Conservation (phyloP, 495 filamentous ascomycete genomes). For the Aspergillus cristatus region DNA sequence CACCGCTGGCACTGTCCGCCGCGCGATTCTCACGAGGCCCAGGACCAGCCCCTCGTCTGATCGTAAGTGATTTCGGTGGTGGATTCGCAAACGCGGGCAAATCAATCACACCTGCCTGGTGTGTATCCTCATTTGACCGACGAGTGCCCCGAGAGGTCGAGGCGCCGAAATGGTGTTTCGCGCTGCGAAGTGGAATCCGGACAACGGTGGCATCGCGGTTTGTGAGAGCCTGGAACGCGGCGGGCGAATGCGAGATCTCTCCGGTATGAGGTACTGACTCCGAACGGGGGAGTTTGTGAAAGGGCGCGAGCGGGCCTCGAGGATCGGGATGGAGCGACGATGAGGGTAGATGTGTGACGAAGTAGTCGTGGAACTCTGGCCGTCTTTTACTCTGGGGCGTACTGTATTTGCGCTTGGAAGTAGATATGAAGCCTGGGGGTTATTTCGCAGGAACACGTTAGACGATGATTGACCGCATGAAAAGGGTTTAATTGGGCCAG, state of each 20-base stretch:
- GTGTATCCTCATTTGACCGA: constrained; percentile 84
- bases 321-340: constrained; percentile 90
- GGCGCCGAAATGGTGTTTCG: constrained; percentile 92
- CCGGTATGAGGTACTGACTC: constrained; percentile 72
- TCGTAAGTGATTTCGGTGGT: constrained; percentile 59
- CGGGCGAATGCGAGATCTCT: constrained; percentile 43
- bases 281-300: constrained; percentile 74
- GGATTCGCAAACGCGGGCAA: constrained; percentile 87
- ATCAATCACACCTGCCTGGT: constrained; percentile 89
- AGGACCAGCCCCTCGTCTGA: constrained; percentile 16
- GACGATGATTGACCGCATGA: no score
- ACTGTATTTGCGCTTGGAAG: constrained; percentile 10
- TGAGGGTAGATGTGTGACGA: constrained; percentile 89
- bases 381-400: constrained; percentile 17
- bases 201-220: constrained; percentile 87
- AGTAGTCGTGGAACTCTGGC: constrained; percentile 86
- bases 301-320: constrained; percentile 42
- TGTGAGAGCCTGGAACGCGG: constrained; percentile 45
- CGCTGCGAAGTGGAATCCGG: constrained; percentile 85
- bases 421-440: constrained; percentile 15
- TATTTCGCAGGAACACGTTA: background rate
- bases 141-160: constrained; percentile 70
- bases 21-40: constrained; percentile 35
- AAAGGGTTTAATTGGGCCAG: no score
- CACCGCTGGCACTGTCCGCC: constrained; percentile 68